A percentile compares a stretch with the other conserved stretches of the same genome.
Conservation (phyloP, 148 eudicot genomes). For the Spergularia marina region DNA sequence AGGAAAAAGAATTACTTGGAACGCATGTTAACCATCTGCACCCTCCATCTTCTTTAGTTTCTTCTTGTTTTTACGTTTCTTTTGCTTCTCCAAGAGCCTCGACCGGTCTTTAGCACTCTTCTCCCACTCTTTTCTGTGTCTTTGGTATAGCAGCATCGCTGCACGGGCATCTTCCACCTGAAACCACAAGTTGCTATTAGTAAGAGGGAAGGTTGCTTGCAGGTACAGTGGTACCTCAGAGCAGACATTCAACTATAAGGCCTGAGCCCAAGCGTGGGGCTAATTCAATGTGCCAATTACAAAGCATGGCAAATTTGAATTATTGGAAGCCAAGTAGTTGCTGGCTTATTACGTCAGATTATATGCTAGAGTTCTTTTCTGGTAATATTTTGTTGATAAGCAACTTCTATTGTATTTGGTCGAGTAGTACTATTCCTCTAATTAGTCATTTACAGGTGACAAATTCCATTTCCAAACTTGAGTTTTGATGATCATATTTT, state of each 20-base stretch:
- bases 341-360: too few species aligned
- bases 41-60: slow-evolving; percentile 26
- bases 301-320: too few species aligned
- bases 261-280: too few species aligned
- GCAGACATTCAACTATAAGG: not conserved
- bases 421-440: too few species aligned
- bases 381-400: too few species aligned
- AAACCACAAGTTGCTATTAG: slow-evolving; percentile 3
- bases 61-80: slow-evolving; percentile 62
- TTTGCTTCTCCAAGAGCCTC: slow-evolving; percentile 63
- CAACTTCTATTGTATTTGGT: too few species aligned
- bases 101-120: slow-evolving; percentile 53
- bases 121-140: slow-evolving; percentile 73
- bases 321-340: too few species aligned
- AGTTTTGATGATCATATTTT: too few species aligned
- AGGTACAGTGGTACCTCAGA: not conserved
- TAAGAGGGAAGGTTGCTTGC: not conserved
- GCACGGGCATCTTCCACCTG: slow-evolving; percentile 98
- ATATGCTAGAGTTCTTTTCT: too few species aligned
- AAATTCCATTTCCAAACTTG: too few species aligned
- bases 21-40: not conserved
- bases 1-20: not conserved
- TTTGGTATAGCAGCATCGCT: slow-evolving; percentile 89
- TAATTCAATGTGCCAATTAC: too few species aligned
- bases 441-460: too few species aligned